phyloP scores from a whole-genome alignment of 805 yeast species.

The Saccharomyces paradoxus region DNA sequence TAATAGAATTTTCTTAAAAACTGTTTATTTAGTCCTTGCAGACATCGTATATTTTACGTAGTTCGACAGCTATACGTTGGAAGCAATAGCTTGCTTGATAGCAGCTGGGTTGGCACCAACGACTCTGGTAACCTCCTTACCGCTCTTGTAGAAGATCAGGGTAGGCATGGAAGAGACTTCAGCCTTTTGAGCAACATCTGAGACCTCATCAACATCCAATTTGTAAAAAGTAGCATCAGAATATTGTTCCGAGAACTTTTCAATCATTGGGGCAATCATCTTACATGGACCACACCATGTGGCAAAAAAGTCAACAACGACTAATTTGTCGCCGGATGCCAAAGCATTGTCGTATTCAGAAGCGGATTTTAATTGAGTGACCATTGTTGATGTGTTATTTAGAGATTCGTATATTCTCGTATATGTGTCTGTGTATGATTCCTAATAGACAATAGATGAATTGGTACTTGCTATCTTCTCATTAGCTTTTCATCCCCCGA shows the following conservation, averaged over 20 bases:
- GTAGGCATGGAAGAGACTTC: slow-evolving; percentile 60
- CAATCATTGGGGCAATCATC: slow-evolving; percentile 90
- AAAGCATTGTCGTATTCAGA: slow-evolving; percentile 64
- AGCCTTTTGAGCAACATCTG: slow-evolving; percentile 61
- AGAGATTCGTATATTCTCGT: background rate
- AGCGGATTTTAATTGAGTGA: slow-evolving; percentile 39
- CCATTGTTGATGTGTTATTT: slow-evolving; percentile 36
- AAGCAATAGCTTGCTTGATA: slow-evolving; percentile 58
- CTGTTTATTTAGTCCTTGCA: background rate
- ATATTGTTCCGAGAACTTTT: slow-evolving; percentile 63
- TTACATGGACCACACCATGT: slow-evolving; percentile 99
- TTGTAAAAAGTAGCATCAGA: slow-evolving; percentile 65
- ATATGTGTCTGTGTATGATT: background rate
- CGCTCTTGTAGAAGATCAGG: slow-evolving; percentile 70
- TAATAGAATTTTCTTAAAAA: background rate
- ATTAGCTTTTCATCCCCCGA: background rate
- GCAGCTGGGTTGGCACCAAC: slow-evolving; percentile 88
- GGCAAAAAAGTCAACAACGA: slow-evolving; percentile 92
- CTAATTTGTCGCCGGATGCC: slow-evolving; percentile 52
- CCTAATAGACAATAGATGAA: background rate
- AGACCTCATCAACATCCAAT: slow-evolving; percentile 84
- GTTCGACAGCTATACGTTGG: slow-evolving; percentile 35
- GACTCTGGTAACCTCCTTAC: slow-evolving; percentile 68
- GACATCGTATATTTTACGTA: background rate
- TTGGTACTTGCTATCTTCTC: no score